Percentiles rank a stretch among this genome's conserved stretches.
Evolutionary conservation across 352 stramenopile genomes (phyloP).

Genomic region (Thraustochytrium striatum): DNA sequence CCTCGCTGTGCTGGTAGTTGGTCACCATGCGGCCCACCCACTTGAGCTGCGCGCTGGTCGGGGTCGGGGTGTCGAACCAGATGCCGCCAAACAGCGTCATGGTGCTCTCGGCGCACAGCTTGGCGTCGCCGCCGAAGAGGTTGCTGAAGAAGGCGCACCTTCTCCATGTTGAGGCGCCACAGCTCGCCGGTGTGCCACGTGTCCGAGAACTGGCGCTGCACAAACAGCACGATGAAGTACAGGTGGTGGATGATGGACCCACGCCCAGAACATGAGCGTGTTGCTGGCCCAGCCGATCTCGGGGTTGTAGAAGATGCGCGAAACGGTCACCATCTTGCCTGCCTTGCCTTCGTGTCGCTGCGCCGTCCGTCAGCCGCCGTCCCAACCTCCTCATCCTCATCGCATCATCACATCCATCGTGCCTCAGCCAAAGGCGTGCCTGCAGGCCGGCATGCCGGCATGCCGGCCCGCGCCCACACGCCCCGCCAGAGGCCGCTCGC

Average conservation of each 20-base stretch:
- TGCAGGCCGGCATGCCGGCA: too few species aligned
- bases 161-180: conserved; percentile 50
- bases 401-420: too few species aligned
- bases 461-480: too few species aligned
- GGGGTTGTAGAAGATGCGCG: conserved; percentile 41
- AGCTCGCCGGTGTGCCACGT: conserved; percentile 49
- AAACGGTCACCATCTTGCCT: background rate
- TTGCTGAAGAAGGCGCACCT: conserved; percentile 47
- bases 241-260: conserved; percentile 45
- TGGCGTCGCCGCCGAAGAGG: background rate
- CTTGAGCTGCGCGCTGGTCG: conserved; percentile 29
- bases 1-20: conserved; percentile 48
- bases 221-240: conserved; percentile 50
- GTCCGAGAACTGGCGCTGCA: conserved; percentile 45
- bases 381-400: too few species aligned
- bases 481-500: too few species aligned
- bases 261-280: conserved; percentile 40
- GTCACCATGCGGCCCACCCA: conserved; percentile 46
- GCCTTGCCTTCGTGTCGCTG: background rate
- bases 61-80: conserved; percentile 41
- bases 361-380: too few species aligned
- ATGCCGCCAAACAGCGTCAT: conserved; percentile 44
- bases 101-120: conserved; percentile 43
- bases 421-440: too few species aligned
- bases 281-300: conserved; percentile 30